Conservation (phyloP, 139 green algal species). For the Coelastrella sp. region DNA sequence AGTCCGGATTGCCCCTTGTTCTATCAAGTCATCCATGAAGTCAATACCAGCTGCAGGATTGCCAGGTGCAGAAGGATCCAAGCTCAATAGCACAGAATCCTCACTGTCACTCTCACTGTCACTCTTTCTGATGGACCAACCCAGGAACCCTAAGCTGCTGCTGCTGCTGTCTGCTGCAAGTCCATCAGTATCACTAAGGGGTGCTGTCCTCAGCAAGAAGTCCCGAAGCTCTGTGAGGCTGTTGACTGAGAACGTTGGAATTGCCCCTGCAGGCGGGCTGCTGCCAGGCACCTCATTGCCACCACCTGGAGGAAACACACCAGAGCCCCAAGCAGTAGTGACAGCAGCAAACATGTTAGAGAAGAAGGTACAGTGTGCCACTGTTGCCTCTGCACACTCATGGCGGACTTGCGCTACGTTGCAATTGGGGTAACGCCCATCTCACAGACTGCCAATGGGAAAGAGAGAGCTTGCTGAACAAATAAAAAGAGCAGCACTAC, state of each 20-base stretch:
- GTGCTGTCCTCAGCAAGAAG: slow-evolving; percentile 28
- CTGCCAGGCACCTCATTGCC: slow-evolving; percentile 12
- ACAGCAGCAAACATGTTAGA: not conserved
- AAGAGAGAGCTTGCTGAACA: too few relatives aligned
- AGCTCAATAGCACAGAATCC: not conserved
- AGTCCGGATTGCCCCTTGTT: slow-evolving; percentile 55
- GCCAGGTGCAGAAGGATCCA: slow-evolving; percentile 44
- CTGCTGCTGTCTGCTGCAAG: slow-evolving; percentile 17
- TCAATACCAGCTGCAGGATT: slow-evolving; percentile 70
- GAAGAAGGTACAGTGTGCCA: not conserved
- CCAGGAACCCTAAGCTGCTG: slow-evolving; percentile 48
- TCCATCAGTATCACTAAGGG: slow-evolving; percentile 44
- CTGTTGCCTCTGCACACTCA: too few relatives aligned
- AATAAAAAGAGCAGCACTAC: too few relatives aligned
- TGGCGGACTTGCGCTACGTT: too few relatives aligned
- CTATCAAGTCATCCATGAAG: slow-evolving; percentile 72
- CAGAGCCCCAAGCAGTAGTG: not conserved
- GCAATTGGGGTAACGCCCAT: too few relatives aligned
- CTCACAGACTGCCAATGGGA: too few relatives aligned
- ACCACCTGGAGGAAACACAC: not conserved
- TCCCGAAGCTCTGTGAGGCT: slow-evolving; percentile 60
- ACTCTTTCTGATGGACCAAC: slow-evolving; percentile 55
- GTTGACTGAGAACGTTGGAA: slow-evolving; percentile 74
- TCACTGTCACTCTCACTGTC: slow-evolving; percentile 39
- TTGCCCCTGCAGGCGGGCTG: slow-evolving; percentile 55